Evolutionary conservation across 371 early-diverging fungal species (phyloP).

Genomic region (Zychaea mexicana): DNA sequence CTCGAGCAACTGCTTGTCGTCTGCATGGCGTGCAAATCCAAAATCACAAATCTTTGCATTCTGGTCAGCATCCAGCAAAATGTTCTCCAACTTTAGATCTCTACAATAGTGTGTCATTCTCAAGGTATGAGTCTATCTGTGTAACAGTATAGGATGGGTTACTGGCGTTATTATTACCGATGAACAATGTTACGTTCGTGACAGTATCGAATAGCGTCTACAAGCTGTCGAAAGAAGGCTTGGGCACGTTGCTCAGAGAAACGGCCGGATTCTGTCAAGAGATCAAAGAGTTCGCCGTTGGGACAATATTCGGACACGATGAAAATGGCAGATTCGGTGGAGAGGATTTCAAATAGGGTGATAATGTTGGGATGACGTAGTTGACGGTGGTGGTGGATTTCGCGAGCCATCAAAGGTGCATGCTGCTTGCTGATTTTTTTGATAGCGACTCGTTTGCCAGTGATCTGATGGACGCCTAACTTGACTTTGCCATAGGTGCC

Average conservation of each 20-base stretch:
- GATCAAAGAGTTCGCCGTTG: conserved; percentile 80
- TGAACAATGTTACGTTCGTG: conserved; percentile 81
- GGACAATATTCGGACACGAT: conserved; percentile 81
- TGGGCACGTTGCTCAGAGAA: conserved; percentile 57
- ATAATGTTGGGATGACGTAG: conserved; percentile 86
- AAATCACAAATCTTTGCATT: conserved; percentile 88
- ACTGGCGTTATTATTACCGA: conserved; percentile 54
- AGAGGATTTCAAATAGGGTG: conserved; percentile 84
- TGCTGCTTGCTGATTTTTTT: conserved; percentile 87
- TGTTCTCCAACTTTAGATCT: conserved; percentile 88
- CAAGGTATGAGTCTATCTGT: no score
- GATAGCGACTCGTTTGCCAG: conserved; percentile 84
- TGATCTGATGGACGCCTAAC: conserved; percentile 74
- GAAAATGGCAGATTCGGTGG: conserved; percentile 80
- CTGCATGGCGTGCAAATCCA: conserved; percentile 84
- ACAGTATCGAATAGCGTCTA: conserved; percentile 76
- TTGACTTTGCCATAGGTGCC: conserved; percentile 91
- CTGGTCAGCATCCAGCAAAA: conserved; percentile 73
- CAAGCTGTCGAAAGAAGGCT: conserved; percentile 72
- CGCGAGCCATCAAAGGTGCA: conserved; percentile 75
- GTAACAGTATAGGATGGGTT: no score
- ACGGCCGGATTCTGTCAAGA: conserved; percentile 63
- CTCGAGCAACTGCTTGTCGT: conserved; percentile 72
- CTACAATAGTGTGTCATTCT: no score
- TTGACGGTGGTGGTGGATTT: conserved; percentile 88